A percentile compares a stretch with the other conserved stretches of the same genome.
These are phyloP conservation scores for Sclerotinia trifoliorum DNA, from an alignment of 2,329 filamentous ascomycete genomes.

Conservation along the genomic window DNA sequence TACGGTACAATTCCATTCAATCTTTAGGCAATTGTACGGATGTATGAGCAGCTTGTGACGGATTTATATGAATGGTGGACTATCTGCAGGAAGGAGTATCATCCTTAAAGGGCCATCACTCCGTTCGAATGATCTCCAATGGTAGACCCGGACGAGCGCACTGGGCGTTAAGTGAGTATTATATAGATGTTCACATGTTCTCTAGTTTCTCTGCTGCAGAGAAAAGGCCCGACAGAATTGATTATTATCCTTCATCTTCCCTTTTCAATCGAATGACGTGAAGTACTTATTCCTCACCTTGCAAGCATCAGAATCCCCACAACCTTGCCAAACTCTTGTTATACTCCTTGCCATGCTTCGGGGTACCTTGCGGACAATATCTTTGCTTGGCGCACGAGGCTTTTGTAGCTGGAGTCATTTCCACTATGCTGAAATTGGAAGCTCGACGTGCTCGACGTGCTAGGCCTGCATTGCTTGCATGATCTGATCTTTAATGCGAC, in stretches of 20 bases:
- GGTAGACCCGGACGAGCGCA: neutral
- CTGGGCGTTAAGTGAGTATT: neutral
- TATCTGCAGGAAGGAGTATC: neutral
- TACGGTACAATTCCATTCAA: neutral
- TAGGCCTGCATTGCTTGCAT: neutral
- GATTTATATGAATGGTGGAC: neutral
- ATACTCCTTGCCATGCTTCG: neutral
- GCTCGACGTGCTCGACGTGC: neutral
- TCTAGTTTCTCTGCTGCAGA: neutral
- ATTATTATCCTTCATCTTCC: neutral
- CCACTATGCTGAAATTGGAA: neutral
- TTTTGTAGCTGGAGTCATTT: neutral
- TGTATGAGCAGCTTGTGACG: neutral
- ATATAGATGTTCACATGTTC: neutral
- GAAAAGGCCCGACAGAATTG: conserved; percentile 1
- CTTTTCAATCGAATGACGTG: neutral
- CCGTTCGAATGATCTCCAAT: neutral
- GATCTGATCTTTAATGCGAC: neutral
- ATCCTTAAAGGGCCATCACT: neutral
- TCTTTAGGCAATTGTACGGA: neutral
- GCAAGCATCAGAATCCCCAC: neutral
- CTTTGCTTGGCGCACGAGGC: neutral
- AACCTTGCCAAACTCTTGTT: neutral
- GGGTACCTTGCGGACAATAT: neutral
- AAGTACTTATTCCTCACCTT: neutral